Percentiles rank a stretch among this genome's conserved stretches.
Evolutionary conservation across 2,329 filamentous ascomycete genomes (phyloP).

Genomic region (Fusarium musae): DNA sequence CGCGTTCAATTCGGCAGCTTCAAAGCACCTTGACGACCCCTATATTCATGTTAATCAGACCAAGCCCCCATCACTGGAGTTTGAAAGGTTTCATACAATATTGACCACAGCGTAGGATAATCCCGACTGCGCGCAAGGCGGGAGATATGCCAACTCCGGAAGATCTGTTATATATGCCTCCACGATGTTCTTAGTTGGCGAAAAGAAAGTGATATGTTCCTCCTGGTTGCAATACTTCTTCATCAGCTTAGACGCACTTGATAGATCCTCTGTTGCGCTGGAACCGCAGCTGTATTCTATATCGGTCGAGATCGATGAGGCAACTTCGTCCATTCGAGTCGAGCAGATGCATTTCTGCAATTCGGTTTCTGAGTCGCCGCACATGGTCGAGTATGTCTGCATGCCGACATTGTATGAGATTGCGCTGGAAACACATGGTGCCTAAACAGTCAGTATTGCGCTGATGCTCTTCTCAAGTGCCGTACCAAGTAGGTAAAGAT

Average conservation of each 20-base stretch:
- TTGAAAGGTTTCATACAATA: constrained; percentile 32
- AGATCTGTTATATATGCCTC: constrained; percentile 63
- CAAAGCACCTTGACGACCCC: constrained; percentile 49
- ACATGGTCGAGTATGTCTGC: constrained; percentile 55
- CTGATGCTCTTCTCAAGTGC: not conserved
- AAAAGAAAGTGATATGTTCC: constrained; percentile 52
- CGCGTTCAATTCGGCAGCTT: constrained; percentile 55
- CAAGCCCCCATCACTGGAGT: not conserved
- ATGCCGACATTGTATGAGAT: constrained; percentile 56
- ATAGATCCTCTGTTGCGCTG: constrained; percentile 59
- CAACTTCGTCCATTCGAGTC: constrained; percentile 54
- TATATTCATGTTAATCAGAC: constrained; percentile 8
- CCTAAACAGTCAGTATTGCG: constrained; percentile 48
- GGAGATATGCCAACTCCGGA: constrained; percentile 52
- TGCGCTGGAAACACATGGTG: constrained; percentile 61
- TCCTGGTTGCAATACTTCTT: constrained; percentile 62
- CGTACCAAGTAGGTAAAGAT: constrained; percentile 56
- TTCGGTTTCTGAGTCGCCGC: constrained; percentile 55
- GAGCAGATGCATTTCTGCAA: constrained; percentile 66
- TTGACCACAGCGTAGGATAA: constrained; percentile 48
- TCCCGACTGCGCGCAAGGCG: constrained; percentile 51
- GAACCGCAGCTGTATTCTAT: constrained; percentile 57
- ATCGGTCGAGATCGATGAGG: constrained; percentile 52
- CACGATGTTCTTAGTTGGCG: constrained; percentile 55
- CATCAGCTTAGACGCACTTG: constrained; percentile 59